Percentiles rank a stretch among this genome's conserved stretches.
Conservation (phyloP, 768 basidiomycete species). For the Mycena amicta region DNA sequence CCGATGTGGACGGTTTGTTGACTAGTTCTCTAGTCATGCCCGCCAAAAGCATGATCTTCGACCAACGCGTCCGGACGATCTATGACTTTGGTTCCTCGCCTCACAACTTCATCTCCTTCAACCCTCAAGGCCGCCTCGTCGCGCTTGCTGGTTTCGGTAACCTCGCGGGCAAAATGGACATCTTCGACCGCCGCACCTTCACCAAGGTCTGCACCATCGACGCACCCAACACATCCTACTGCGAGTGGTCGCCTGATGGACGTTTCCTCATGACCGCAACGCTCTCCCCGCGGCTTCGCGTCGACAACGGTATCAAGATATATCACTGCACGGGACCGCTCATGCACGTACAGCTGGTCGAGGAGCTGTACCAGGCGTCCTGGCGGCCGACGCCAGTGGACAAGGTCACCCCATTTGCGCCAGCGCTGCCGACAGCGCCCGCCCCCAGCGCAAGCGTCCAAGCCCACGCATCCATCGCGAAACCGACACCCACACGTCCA, state of each 20-base stretch:
- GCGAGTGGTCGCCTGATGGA: conserved; percentile 95
- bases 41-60: conserved; percentile 89
- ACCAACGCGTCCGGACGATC: conserved; percentile 82
- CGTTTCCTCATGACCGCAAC: conserved; percentile 93
- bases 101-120: conserved; percentile 92
- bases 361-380: conserved; percentile 87
- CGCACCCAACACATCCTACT: conserved; percentile 91
- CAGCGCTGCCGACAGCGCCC: conserved; percentile 68
- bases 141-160: conserved; percentile 96
- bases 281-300: conserved; percentile 90
- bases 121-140: conserved; percentile 88
- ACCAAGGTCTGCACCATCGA: conserved; percentile 79
- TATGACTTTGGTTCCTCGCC: conserved; percentile 92
- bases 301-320: conserved; percentile 96
- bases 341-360: conserved; percentile 78
- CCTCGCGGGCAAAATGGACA: conserved; percentile 89
- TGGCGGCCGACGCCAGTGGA: conserved; percentile 82
- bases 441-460: conserved; percentile 61
- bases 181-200: conserved; percentile 87
- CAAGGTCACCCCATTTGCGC: conserved; percentile 66
- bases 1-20: conserved; percentile 3
- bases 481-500: conserved; percentile 61
- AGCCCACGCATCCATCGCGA: conserved; percentile 49
- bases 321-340: conserved; percentile 91
- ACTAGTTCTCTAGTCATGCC: conserved; percentile 74